Evolutionary conservation across 768 basidiomycete genomes (phyloP), one percentile per base, ranked within the genome.

Genomic region (Collybiopsis confluens): DNA sequence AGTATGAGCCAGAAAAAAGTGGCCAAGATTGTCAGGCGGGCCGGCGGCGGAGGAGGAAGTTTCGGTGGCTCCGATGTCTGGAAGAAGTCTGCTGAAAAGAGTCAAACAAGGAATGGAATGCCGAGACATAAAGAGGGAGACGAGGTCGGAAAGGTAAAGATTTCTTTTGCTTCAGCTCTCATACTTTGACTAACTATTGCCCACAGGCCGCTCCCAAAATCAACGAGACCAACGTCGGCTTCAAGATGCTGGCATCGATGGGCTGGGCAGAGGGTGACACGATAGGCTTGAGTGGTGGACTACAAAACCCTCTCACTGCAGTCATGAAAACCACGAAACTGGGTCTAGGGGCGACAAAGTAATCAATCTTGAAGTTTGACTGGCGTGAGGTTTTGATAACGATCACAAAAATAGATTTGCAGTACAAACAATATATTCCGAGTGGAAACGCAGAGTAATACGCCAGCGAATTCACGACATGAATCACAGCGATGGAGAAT

Each of bases 291-390:
- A 56, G 58, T 7, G 79, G 71, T 28, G 91, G 91, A 0, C 67
- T 96, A 52, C 84, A 86, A 23, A 82, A 70, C 4, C 93, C 93
- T 30, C 71, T 97, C 51, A 83, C 83, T 0, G 93, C 91, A 11
- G 80, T 92, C 46, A 86, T 95, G 67, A 97, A 95, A 71, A 82
- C 80, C 56, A 85, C 91, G 16, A 95, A 91, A 69, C 73, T 87
- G 11, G 93, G 93, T 0, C 69, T 97, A 52, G 93, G 93, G 15
- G 91, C 92, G 5, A 73, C 55, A 2, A 59, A 59, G 20, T 64
- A 54, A 64, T 33, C 30, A 33, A n/a, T n/a, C n/a, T n/a, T n/a
- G n/a, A n/a, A n/a, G n/a, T n/a, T n/a, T n/a, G 30, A 33, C 13
- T 33, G 13, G 5, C 30, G 30, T 6, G 30, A 33, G 30, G 30